Evolutionary conservation across 2,329 filamentous ascomycete species (phyloP).

Genomic region (Phyllosticta citribraziliensis): DNA sequence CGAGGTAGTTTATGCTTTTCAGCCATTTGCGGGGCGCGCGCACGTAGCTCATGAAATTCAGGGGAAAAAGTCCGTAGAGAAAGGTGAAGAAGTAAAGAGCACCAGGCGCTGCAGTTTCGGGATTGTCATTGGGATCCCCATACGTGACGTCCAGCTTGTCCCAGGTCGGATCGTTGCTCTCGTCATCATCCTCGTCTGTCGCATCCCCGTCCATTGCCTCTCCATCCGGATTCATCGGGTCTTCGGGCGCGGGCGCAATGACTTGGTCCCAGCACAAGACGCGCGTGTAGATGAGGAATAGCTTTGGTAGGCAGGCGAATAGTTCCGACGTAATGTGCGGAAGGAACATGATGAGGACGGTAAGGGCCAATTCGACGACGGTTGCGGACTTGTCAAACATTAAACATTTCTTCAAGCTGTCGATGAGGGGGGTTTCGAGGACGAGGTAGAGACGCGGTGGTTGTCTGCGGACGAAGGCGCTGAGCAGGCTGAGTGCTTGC

Average conservation of each 20-base stretch:
- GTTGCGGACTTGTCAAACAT: constrained; percentile 70
- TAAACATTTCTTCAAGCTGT: constrained; percentile 61
- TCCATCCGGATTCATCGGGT: constrained; percentile 18
- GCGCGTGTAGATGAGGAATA: constrained; percentile 75
- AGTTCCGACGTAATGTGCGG: constrained; percentile 70
- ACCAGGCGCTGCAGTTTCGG: constrained; percentile 50
- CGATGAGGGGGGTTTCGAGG: constrained; percentile 61
- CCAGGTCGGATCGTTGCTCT: constrained; percentile 41
- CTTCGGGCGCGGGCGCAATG: constrained; percentile 5
- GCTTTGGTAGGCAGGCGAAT: constrained; percentile 53
- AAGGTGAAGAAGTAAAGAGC: constrained; percentile 70
- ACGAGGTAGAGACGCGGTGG: constrained; percentile 72
- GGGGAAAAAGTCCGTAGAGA: constrained; percentile 71
- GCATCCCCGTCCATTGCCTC: constrained; percentile 14
- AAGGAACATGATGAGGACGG: constrained; percentile 68
- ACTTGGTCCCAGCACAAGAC: constrained; percentile 67
- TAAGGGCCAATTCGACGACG: constrained; percentile 64
- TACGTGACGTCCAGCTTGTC: constrained; percentile 52
- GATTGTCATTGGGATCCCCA: constrained; percentile 53
- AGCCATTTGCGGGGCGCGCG: constrained; percentile 72
- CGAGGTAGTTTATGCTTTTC: constrained; percentile 59
- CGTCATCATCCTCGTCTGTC: constrained; percentile 29
- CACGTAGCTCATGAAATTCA: constrained; percentile 81
- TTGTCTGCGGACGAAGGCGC: constrained; percentile 63
- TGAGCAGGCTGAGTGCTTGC: constrained; percentile 56